Evolutionary conservation across 208 protist genomes (phyloP), one percentile per base, ranked within the genome.

Genomic region (Crithidia thermophila): DNA sequence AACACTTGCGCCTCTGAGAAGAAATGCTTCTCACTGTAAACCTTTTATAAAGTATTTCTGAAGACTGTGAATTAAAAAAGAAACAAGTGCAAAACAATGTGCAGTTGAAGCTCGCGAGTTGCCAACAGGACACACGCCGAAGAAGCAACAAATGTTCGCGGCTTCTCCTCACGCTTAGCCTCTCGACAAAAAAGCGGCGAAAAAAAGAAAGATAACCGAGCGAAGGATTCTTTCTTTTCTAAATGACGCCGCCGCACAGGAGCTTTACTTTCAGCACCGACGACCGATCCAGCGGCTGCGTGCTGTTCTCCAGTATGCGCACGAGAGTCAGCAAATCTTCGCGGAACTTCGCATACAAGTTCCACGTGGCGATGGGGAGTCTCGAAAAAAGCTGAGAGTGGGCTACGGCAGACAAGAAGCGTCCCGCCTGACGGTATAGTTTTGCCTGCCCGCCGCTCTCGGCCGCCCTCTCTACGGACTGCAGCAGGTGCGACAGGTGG

Each of bases 191-290:
- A n/a, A n/a, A n/a, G n/a, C n/a, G n/a, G n/a, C n/a, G n/a, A n/a
- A n/a, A n/a, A n/a, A n/a, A n/a, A n/a, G n/a, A n/a, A n/a, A n/a
- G n/a, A n/a, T n/a, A n/a, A n/a, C n/a, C n/a, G n/a, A 51, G 10
- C 8, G 25, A 9, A 14, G 45, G 7, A 30, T 51, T 7, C 8
- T 30, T 51, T 51, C 45, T 10, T 7, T 36, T 4, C 52, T 25
- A 50, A 4, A 55, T 11, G 37, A 55, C 42, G 6, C 51, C 59
- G 0, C 42, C 36, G 43, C 50, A 74, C 9, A 74, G 50, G 16
- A 74, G 59, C 30, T 34, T 27, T n/a, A 61, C 51, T 27, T 67
- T 75, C 16, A 75, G 21, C 27, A 75, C 28, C 0, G 52, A 11
- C 3, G 25, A n/a, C 34, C 7, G 28, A 14, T 75, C 68, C 0